Evolutionary conservation across 805 yeast genomes (phyloP).

Genomic region (Lachancea lanzarotensis): DNA sequence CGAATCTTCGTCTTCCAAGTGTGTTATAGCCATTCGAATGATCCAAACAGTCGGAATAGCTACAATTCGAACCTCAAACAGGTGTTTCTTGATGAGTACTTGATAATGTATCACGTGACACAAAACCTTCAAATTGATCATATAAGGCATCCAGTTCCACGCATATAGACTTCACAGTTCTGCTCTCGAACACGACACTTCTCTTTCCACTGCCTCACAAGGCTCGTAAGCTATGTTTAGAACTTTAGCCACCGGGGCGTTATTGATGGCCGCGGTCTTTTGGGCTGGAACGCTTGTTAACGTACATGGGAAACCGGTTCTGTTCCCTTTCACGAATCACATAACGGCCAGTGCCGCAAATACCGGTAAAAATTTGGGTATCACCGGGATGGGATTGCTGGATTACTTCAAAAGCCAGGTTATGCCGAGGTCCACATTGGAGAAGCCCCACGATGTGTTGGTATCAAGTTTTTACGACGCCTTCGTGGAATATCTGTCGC

Average conservation of each 20-base stretch:
- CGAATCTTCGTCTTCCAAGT: too few species aligned
- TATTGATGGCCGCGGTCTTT: neutral
- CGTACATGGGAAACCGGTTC: conserved; percentile 1
- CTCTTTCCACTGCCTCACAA: too few species aligned
- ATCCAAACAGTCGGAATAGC: neutral
- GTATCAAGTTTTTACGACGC: conserved; percentile 18
- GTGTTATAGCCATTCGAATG: neutral
- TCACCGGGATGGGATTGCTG: conserved; percentile 14
- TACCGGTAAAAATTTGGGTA: conserved; percentile 8
- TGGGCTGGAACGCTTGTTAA: conserved; percentile 2
- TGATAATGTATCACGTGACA: too few species aligned
- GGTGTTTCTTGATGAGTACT: too few species aligned
- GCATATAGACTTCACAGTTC: too few species aligned
- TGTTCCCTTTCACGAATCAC: neutral
- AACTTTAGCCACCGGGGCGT: neutral
- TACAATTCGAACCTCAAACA: too few species aligned
- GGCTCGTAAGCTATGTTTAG: neutral
- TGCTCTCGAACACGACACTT: too few species aligned
- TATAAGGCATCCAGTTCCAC: too few species aligned
- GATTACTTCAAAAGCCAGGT: conserved; percentile 11
- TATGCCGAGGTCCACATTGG: neutral
- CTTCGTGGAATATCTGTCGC: conserved; percentile 11
- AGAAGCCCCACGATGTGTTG: neutral
- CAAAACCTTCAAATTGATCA: too few species aligned
- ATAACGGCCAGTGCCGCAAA: neutral